These are phyloP conservation scores for Nyctanthes arbortristis DNA, from an alignment of 257 asterid species.

Conservation along the genomic window DNA sequence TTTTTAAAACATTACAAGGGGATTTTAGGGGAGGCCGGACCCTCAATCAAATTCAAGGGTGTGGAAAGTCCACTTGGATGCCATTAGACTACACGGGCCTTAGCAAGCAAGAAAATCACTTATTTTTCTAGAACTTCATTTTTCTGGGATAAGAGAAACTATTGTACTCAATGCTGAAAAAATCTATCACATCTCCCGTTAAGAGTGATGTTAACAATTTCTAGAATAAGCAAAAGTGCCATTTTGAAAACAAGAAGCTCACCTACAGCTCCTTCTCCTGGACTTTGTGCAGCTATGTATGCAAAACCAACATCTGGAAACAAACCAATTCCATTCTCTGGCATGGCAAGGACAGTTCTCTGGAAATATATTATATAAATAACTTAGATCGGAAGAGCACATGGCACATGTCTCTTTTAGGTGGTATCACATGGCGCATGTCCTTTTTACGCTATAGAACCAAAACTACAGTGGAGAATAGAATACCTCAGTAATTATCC, in stretches of 20 bases:
- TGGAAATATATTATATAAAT: slow-evolving; percentile 35
- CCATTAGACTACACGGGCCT: too few relatives aligned
- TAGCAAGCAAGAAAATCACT: background rate
- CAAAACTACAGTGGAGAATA: slow-evolving; percentile 16
- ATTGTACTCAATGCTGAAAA: background rate
- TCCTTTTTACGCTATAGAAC: slow-evolving; percentile 7
- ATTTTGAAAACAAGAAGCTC: slow-evolving; percentile 29
- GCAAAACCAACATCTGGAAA: slow-evolving; percentile 99
- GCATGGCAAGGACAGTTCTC: slow-evolving; percentile 97
- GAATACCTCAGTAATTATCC: slow-evolving; percentile 86
- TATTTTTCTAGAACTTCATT: background rate
- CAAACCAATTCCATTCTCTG: slow-evolving; percentile 94
- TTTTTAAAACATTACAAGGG: too few relatives aligned
- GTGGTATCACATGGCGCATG: background rate
- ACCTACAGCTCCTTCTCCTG: slow-evolving; percentile 99
- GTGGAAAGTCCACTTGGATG: too few relatives aligned
- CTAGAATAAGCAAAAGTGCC: slow-evolving; percentile 3
- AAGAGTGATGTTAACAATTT: background rate
- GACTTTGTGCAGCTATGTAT: slow-evolving; percentile 87
- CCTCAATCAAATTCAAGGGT: too few relatives aligned
- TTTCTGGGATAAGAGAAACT: background rate
- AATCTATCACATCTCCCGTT: background rate
- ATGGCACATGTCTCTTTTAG: background rate
- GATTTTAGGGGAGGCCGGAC: too few relatives aligned
- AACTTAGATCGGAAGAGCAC: slow-evolving; percentile 20